Evolutionary conservation across 495 filamentous ascomycete species (phyloP).

Genomic region (Evernia prunastri): DNA sequence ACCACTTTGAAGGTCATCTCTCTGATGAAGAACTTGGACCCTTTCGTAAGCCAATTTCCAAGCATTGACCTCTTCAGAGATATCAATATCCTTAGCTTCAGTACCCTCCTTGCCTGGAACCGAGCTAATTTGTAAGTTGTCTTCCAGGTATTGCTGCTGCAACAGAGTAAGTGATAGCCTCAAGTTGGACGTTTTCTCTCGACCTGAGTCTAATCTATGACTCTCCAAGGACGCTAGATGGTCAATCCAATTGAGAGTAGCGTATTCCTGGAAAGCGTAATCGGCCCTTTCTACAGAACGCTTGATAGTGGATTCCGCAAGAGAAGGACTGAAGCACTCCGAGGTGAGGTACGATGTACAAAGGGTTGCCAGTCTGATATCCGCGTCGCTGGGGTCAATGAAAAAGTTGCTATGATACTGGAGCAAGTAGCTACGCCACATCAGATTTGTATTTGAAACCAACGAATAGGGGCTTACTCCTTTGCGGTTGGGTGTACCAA

Average conservation of each 20-base stretch:
- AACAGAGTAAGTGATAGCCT: background rate
- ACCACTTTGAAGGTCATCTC: background rate
- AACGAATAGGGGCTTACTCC: conserved; percentile 17
- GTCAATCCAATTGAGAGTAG: conserved; percentile 16
- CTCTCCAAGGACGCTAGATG: background rate
- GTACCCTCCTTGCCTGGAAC: no score
- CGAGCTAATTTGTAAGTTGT: no score
- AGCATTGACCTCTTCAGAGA: no score
- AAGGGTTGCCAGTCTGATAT: conserved; percentile 21
- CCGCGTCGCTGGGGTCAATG: conserved; percentile 17
- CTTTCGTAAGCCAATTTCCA: no score
- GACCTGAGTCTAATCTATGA: no score
- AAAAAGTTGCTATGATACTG: conserved; percentile 22
- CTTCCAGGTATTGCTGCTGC: no score
- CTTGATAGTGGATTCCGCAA: background rate
- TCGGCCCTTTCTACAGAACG: conserved; percentile 3
- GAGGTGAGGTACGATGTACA: conserved; percentile 28
- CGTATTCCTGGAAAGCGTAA: conserved; percentile 22
- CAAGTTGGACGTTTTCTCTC: no score
- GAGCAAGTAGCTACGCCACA: conserved; percentile 19
- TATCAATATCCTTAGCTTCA: no score
- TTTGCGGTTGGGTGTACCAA: conserved; percentile 29
- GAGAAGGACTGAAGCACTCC: conserved; percentile 18
- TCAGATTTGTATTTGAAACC: background rate
- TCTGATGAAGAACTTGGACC: no score